Evolutionary conservation across 129 eudicot species (phyloP).

Genomic region (Artemisia argyi): DNA sequence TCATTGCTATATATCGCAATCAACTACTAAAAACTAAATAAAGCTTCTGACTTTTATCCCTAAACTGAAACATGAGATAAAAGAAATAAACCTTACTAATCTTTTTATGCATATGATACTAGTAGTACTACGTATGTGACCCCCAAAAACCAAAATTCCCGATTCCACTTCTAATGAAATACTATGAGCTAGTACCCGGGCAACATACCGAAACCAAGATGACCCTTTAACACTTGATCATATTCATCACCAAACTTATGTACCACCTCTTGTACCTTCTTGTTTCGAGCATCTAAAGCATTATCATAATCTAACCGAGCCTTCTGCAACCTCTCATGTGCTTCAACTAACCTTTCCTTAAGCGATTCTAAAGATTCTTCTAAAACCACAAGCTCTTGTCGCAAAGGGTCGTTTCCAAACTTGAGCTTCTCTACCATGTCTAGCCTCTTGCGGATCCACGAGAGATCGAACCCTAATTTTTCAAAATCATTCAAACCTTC

Average conservation of each 20-base stretch:
- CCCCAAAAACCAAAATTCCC: too few relatives aligned
- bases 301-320: conserved; percentile 2
- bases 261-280: conserved; percentile 7
- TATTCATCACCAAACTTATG: conserved; percentile 16
- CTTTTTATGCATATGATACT: too few relatives aligned
- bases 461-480: conserved; percentile 19
- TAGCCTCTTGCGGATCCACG: conserved; percentile 25
- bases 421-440: conserved; percentile 16
- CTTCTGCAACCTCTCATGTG: conserved; percentile 12
- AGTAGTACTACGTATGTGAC: too few relatives aligned
- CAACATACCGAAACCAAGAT: conserved; percentile 29
- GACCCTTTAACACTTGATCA: conserved; percentile 11
- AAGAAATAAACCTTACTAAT: too few relatives aligned
- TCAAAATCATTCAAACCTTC: conserved; percentile 16
- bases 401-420: conserved; percentile 23
- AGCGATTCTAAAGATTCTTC: conserved; percentile 12
- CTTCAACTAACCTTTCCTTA: conserved; percentile 5
- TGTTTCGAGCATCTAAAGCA: conserved; percentile 10
- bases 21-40: too few relatives aligned
- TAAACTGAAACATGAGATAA: too few relatives aligned
- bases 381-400: not conserved
- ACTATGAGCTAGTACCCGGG: conserved; percentile 3
- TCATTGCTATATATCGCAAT: too few relatives aligned
- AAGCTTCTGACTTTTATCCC: too few relatives aligned
- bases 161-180: not conserved